Evolutionary conservation across 805 yeast genomes (phyloP).

Genomic region (Pichia ethanolica): DNA sequence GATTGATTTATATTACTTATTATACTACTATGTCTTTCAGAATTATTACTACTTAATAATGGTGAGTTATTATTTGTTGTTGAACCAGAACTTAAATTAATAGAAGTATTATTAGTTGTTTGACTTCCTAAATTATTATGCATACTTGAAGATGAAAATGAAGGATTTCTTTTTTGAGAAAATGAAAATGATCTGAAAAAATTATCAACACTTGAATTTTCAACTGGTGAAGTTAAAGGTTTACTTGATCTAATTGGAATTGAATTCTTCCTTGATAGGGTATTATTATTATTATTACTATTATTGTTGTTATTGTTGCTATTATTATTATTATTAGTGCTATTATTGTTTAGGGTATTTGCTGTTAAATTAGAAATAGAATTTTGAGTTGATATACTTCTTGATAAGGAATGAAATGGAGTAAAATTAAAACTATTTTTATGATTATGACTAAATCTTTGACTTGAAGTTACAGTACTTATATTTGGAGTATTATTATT

Average conservation of each 20-base stretch:
- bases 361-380: background rate
- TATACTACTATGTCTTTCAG: slow-evolving; percentile 1
- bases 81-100: background rate
- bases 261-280: slow-evolving; percentile 10
- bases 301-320: background rate
- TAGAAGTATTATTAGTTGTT: no score
- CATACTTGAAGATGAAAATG: slow-evolving; percentile 14
- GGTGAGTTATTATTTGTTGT: background rate
- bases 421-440: background rate
- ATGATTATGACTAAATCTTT: background rate
- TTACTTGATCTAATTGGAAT: slow-evolving; percentile 38
- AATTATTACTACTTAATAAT: background rate
- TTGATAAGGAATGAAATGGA: background rate
- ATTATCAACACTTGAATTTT: slow-evolving; percentile 28
- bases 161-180: slow-evolving; percentile 18
- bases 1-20: background rate
- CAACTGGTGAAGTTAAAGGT: slow-evolving; percentile 40
- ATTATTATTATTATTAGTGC: background rate
- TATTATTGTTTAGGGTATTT: background rate
- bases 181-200: slow-evolving; percentile 31
- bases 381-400: slow-evolving; percentile 4
- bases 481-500: background rate
- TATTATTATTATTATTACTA: background rate
- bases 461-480: background rate
- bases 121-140: background rate